Evolutionary conservation across 2,329 filamentous ascomycete species (phyloP).

Genomic region (Cladobotryum mycophilum): DNA sequence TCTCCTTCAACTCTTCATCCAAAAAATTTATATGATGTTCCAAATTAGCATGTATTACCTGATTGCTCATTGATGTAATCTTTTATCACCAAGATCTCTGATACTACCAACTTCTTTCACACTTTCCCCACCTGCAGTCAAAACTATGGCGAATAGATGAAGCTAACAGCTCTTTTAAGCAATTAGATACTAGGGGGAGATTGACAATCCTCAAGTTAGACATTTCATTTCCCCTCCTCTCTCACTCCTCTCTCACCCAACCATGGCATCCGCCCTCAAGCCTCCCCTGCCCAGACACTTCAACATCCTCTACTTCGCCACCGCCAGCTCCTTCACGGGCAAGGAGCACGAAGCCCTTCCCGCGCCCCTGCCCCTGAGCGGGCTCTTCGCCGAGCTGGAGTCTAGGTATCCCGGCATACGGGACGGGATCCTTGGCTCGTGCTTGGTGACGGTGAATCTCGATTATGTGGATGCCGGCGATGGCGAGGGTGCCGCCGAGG

Average conservation of each 20-base stretch:
- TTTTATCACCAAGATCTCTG: constrained; percentile 71
- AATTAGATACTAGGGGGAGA: not conserved
- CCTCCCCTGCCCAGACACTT: constrained; percentile 57
- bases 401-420: constrained; percentile 63
- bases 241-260: not conserved
- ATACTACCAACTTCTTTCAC: constrained; percentile 24
- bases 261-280: constrained; percentile 36
- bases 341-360: constrained; percentile 59
- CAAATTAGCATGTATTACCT: constrained; percentile 54
- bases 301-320: constrained; percentile 76
- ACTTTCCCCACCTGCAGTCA: not conserved
- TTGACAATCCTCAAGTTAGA: not conserved
- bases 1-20: not conserved
- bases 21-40: constrained; percentile 42
- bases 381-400: constrained; percentile 64
- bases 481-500: constrained; percentile 27
- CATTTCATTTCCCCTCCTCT: not conserved
- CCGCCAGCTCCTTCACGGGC: constrained; percentile 63
- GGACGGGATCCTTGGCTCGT: constrained; percentile 61
- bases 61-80: constrained; percentile 49
- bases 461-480: constrained; percentile 67
- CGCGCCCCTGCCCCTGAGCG: constrained; percentile 56
- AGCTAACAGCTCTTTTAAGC: not conserved
- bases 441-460: constrained; percentile 72
- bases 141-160: not conserved